These are phyloP conservation scores for Gymnopilus dilepis DNA, from an alignment of 768 basidiomycete species.

Conservation along the genomic window DNA sequence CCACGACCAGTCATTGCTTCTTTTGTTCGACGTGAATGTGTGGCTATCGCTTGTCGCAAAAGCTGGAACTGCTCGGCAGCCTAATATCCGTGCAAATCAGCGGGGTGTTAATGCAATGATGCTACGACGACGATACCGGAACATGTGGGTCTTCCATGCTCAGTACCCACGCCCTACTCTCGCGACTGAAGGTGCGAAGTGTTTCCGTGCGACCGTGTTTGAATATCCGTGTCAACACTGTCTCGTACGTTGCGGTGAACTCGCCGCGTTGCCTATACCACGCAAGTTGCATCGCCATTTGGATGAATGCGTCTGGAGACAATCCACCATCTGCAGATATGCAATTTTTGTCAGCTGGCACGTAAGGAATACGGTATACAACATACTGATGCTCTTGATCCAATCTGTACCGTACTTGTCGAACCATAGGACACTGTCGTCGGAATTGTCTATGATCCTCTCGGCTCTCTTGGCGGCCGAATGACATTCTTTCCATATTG, in stretches of 20 bases:
- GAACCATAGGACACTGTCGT: slow-evolving; percentile 85
- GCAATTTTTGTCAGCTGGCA: background rate
- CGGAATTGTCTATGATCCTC: slow-evolving; percentile 74
- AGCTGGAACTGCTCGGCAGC: slow-evolving; percentile 45
- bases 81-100: slow-evolving; percentile 33
- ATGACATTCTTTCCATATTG: slow-evolving; percentile 58
- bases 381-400: slow-evolving; percentile 77
- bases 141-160: slow-evolving; percentile 64
- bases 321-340: slow-evolving; percentile 34
- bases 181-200: slow-evolving; percentile 73
- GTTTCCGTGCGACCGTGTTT: slow-evolving; percentile 90
- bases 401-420: slow-evolving; percentile 83
- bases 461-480: slow-evolving; percentile 63
- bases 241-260: slow-evolving; percentile 93
- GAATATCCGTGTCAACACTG: slow-evolving; percentile 87
- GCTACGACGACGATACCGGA: slow-evolving; percentile 43
- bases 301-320: slow-evolving; percentile 84
- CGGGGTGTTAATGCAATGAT: background rate
- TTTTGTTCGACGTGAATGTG: slow-evolving; percentile 74
- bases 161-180: slow-evolving; percentile 79
- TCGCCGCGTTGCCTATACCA: slow-evolving; percentile 80
- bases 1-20: slow-evolving; percentile 83
- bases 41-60: slow-evolving; percentile 69
- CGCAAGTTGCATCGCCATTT: slow-evolving; percentile 91
- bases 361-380: background rate